Evolutionary conservation across 2,329 filamentous ascomycete species (phyloP).

Genomic region (Aureobasidium namibiae): DNA sequence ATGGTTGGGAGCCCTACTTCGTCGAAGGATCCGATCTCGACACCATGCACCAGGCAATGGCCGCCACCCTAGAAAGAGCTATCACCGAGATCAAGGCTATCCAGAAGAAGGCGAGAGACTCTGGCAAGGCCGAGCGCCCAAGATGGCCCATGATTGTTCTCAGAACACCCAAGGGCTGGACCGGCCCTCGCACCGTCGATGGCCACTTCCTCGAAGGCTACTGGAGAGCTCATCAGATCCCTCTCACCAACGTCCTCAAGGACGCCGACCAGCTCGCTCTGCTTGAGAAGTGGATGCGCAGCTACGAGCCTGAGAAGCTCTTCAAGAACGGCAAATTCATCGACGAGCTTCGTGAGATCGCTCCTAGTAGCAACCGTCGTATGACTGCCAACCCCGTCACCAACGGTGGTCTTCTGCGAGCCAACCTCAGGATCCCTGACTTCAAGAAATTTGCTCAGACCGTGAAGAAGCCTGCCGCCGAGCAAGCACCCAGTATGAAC

Average conservation of each 20-base stretch:
- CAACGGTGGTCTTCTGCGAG: slow-evolving; percentile 61
- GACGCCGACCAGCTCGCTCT: slow-evolving; percentile 57
- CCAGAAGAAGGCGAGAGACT: slow-evolving; percentile 64
- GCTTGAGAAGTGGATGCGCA: slow-evolving; percentile 69
- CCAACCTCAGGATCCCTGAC: slow-evolving; percentile 60
- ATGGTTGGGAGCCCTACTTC: slow-evolving; percentile 73
- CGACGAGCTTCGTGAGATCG: slow-evolving; percentile 54
- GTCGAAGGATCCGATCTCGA: slow-evolving; percentile 67
- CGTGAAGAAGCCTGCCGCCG: slow-evolving; percentile 53
- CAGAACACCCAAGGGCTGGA: slow-evolving; percentile 73
- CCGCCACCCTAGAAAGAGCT: slow-evolving; percentile 64
- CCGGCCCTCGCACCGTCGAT: slow-evolving; percentile 62
- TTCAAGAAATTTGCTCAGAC: slow-evolving; percentile 60
- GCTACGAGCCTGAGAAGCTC: slow-evolving; percentile 64
- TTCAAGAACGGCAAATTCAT: slow-evolving; percentile 59
- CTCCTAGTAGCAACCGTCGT: slow-evolving; percentile 56
- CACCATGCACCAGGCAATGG: slow-evolving; percentile 76
- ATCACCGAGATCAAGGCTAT: slow-evolving; percentile 59
- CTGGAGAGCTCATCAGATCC: slow-evolving; percentile 72
- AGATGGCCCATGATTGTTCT: slow-evolving; percentile 74
- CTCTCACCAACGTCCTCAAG: slow-evolving; percentile 59
- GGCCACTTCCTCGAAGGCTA: slow-evolving; percentile 66
- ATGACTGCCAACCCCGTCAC: slow-evolving; percentile 73
- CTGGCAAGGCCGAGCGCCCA: slow-evolving; percentile 60
- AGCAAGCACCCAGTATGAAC: slow-evolving; percentile 55